A percentile compares a stretch with the other conserved stretches of the same genome.
Evolutionary conservation across 495 filamentous ascomycete genomes (phyloP).

Genomic region (Aspergillus bertholletiae): DNA sequence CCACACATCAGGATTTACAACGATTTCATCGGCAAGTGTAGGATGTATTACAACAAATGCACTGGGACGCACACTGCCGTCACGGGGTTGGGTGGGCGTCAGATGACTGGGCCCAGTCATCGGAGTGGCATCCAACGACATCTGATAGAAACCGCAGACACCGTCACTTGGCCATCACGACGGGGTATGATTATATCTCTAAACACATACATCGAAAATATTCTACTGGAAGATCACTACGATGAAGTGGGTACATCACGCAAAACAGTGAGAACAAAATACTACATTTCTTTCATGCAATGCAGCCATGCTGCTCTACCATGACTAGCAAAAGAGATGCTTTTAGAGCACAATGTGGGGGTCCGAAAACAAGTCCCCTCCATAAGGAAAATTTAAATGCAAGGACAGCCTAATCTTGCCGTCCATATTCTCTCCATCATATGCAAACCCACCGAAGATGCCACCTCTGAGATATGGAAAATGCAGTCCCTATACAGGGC

Average conservation of each 20-base stretch:
- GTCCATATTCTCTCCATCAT: conserved; percentile 3
- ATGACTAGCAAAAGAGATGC: background rate
- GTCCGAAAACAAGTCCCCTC: background rate
- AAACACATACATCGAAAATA: too few species aligned
- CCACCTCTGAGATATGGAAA: background rate
- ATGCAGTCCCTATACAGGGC: background rate
- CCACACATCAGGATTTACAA: too few species aligned
- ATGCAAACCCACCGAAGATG: conserved; percentile 1
- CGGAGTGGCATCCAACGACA: background rate
- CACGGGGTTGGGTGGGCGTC: background rate
- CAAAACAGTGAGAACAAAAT: background rate
- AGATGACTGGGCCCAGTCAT: background rate
- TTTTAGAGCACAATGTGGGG: background rate
- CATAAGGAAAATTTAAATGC: conserved; percentile 6
- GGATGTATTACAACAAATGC: too few species aligned
- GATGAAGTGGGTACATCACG: background rate
- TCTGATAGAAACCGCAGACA: background rate
- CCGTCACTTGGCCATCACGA: background rate
- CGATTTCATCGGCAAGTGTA: too few species aligned
- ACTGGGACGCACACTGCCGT: background rate
- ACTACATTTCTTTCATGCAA: conserved; percentile 1
- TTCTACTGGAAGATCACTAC: background rate
- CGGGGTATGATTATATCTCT: too few species aligned
- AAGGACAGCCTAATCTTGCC: background rate
- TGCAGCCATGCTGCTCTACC: conserved; percentile 3